Evolutionary conservation across 2,329 filamentous ascomycete species (phyloP).

Genomic region (Xylariomycetidae sp.): DNA sequence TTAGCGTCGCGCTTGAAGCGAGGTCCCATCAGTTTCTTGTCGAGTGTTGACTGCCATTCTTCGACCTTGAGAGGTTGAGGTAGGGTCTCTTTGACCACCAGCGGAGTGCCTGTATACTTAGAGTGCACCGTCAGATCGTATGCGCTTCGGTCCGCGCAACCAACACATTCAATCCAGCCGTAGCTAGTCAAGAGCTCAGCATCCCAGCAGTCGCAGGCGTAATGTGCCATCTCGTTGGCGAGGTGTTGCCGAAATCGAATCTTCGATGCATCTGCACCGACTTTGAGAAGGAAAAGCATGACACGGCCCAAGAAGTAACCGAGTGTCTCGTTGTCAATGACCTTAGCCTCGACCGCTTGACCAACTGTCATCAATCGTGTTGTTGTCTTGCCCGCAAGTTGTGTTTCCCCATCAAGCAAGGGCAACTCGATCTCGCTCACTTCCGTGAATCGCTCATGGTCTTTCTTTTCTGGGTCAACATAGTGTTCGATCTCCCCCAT

Average conservation of each 20-base stretch:
- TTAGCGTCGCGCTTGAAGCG: slow-evolving; percentile 94
- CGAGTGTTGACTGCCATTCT: slow-evolving; percentile 81
- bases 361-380: slow-evolving; percentile 73
- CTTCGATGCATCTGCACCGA: slow-evolving; percentile 83
- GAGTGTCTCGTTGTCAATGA: slow-evolving; percentile 95
- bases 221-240: slow-evolving; percentile 69
- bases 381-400: slow-evolving; percentile 79
- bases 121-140: slow-evolving; percentile 91
- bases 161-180: slow-evolving; percentile 98
- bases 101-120: slow-evolving; percentile 83
- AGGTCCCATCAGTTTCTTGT: slow-evolving; percentile 95
- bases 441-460: slow-evolving; percentile 82
- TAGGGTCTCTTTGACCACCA: slow-evolving; percentile 79
- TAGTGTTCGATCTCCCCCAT: slow-evolving; percentile 99
- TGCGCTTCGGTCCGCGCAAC: slow-evolving; percentile 90
- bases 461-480: slow-evolving; percentile 94
- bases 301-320: slow-evolving; percentile 97
- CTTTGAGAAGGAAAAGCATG: slow-evolving; percentile 80
- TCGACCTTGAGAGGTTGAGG: slow-evolving; percentile 74
- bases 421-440: slow-evolving; percentile 79
- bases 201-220: slow-evolving; percentile 97
- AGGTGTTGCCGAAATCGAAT: slow-evolving; percentile 97
- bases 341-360: slow-evolving; percentile 73
- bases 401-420: slow-evolving; percentile 78
- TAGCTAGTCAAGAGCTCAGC: slow-evolving; percentile 87